Percentiles rank a stretch among this genome's conserved stretches.
Evolutionary conservation across 2,329 filamentous ascomycete species (phyloP).

Genomic region (Penicillium sp.): DNA sequence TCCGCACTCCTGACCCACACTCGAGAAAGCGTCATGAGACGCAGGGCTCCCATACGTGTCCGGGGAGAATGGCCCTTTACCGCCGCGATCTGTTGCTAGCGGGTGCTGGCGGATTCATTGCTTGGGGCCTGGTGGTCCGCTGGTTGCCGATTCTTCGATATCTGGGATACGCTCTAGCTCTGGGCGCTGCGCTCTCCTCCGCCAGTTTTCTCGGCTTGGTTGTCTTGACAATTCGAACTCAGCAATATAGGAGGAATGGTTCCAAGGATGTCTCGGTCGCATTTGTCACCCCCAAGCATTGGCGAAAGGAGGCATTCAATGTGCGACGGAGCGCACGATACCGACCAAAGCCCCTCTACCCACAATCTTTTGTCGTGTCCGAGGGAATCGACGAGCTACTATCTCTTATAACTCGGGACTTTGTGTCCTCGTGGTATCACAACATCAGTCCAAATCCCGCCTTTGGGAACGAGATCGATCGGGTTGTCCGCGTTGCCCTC

Average conservation of each 20-base stretch:
- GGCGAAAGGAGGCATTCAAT: conserved; percentile 67
- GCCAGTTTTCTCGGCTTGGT: conserved; percentile 58
- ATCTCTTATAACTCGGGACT: conserved; percentile 73
- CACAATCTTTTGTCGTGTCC: conserved; percentile 73
- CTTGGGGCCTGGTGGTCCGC: conserved; percentile 81
- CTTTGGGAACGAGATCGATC: conserved; percentile 86
- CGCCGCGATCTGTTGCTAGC: conserved; percentile 45
- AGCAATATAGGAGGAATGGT: conserved; percentile 41
- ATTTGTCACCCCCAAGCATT: conserved; percentile 63
- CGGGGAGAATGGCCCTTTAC: conserved; percentile 48
- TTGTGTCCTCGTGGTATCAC: conserved; percentile 83
- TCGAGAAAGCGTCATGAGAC: conserved; percentile 35
- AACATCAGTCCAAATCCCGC: conserved; percentile 76
- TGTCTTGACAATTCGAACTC: conserved; percentile 53
- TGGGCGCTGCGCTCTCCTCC: conserved; percentile 60
- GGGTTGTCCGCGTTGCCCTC: conserved; percentile 69
- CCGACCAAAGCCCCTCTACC: conserved; percentile 66
- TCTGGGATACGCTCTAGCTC: conserved; percentile 76
- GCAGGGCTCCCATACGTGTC: conserved; percentile 43
- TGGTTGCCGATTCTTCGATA: conserved; percentile 82
- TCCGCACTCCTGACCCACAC: conserved; percentile 15
- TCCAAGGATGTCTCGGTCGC: conserved; percentile 47
- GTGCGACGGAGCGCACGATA: conserved; percentile 67
- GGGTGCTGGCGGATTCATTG: conserved; percentile 57
- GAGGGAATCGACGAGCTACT: conserved; percentile 76